Percentiles rank a stretch among this genome's conserved stretches.
phyloP scores from a whole-genome alignment of 148 eudicot genomes.

The Rhododendron molle region DNA sequence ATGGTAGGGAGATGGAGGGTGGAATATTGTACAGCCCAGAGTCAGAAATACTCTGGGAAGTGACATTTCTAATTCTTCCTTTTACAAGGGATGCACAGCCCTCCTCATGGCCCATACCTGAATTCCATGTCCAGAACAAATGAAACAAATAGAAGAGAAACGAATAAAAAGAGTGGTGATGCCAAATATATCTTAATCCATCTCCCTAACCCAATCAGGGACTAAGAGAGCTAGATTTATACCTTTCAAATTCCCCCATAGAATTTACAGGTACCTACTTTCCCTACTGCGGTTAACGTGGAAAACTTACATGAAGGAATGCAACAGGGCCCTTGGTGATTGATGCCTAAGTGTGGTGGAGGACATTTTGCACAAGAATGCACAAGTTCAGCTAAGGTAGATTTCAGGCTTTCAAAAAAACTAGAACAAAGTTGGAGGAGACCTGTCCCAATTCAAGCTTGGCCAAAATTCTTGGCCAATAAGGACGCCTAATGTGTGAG shows the following conservation, averaged over 20 bases:
- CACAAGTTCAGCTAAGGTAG: conserved; percentile 14
- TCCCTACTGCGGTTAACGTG: background rate
- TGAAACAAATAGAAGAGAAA: background rate
- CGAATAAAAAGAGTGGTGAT: background rate
- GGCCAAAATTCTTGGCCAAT: background rate
- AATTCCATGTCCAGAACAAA: background rate
- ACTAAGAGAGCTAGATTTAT: background rate
- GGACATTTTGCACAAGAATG: conserved; percentile 14
- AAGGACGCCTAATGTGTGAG: background rate
- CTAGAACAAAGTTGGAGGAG: background rate
- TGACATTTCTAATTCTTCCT: background rate
- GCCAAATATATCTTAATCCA: background rate
- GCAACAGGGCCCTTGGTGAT: conserved; percentile 36
- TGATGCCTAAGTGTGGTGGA: conserved; percentile 67
- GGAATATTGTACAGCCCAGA: background rate
- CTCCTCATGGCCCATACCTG: background rate
- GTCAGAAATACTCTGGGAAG: background rate
- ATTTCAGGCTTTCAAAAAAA: conserved; percentile 6
- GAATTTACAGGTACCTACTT: background rate
- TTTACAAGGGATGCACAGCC: background rate
- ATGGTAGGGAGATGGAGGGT: background rate
- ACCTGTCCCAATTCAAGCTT: background rate
- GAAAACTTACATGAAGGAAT: conserved; percentile 31
- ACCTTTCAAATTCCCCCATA: background rate
- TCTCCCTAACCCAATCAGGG: background rate